A percentile compares a stretch with the other conserved stretches of the same genome.
These are phyloP conservation scores for Pezicula neosporulosa DNA, from an alignment of 2,329 filamentous ascomycete genomes.

Conservation along the genomic window DNA sequence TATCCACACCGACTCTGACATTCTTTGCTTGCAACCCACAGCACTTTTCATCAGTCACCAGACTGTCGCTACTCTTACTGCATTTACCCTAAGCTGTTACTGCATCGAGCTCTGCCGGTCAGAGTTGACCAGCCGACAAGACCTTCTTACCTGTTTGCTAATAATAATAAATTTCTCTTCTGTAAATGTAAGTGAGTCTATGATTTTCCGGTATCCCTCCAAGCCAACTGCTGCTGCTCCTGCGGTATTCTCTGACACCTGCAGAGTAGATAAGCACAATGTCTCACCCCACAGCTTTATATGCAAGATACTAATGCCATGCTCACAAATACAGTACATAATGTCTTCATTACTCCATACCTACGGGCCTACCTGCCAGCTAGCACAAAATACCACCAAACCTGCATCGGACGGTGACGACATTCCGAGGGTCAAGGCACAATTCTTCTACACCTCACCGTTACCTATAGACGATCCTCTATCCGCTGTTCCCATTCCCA, in stretches of 20 bases:
- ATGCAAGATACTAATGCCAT: neutral
- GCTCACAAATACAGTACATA: constrained; percentile 8
- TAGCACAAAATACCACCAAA: constrained; percentile 16
- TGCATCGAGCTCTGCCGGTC: constrained; percentile 10
- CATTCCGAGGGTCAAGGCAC: constrained; percentile 59
- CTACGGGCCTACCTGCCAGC: constrained; percentile 26
- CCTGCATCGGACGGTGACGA: constrained; percentile 32
- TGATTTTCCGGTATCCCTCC: neutral
- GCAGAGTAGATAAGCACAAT: neutral
- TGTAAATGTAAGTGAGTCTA: neutral
- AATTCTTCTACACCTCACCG: constrained; percentile 83
- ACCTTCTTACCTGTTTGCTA: neutral
- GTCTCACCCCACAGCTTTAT: neutral
- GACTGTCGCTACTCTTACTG: constrained; percentile 2
- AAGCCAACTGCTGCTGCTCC: neutral
- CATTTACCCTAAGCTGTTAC: constrained; percentile 2
- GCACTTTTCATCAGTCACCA: neutral
- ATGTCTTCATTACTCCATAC: constrained; percentile 27
- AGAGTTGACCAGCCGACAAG: neutral
- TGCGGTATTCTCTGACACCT: neutral
- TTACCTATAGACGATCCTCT: constrained; percentile 86
- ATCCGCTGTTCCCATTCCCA: constrained; percentile 56
- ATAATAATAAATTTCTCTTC: neutral
- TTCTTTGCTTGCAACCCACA: neutral
- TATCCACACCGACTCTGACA: neutral